Percentiles rank a stretch among this genome's conserved stretches.
Evolutionary conservation across 106 monocot genomes (phyloP).

Genomic region (Xerophyta viscosa): DNA sequence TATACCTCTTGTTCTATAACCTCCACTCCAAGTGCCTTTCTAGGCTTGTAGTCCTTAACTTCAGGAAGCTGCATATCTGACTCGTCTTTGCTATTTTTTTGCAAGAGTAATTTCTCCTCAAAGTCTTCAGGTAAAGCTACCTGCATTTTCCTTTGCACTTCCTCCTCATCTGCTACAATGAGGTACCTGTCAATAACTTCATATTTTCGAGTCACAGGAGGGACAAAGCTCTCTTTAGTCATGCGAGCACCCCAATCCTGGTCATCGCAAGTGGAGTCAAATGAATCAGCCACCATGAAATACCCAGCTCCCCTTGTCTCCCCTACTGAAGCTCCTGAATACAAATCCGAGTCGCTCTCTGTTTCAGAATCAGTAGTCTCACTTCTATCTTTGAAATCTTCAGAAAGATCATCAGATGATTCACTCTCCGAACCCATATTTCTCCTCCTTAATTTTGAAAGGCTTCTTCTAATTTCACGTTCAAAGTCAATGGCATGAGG

Average conservation of each 20-base stretch:
- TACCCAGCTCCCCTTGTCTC: conserved; percentile 39
- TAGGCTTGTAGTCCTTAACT: conserved; percentile 94
- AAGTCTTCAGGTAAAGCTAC: conserved; percentile 94
- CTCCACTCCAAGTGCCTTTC: conserved; percentile 85
- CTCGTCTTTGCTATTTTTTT: conserved; percentile 65
- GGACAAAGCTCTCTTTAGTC: conserved; percentile 98
- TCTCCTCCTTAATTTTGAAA: conserved; percentile 74
- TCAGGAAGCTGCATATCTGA: conserved; percentile 94
- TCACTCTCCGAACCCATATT: conserved; percentile 69
- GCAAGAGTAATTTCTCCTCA: conserved; percentile 67
- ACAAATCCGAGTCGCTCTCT: conserved; percentile 67
- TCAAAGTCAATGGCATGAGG: too few relatives aligned
- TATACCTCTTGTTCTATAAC: conserved; percentile 98
- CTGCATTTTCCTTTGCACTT: conserved; percentile 81
- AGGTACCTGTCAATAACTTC: conserved; percentile 92
- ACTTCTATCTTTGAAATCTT: conserved; percentile 47
- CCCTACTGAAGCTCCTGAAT: conserved; percentile 19
- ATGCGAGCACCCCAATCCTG: conserved; percentile 99
- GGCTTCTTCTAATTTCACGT: conserved; percentile 63
- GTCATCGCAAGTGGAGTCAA: conserved; percentile 58
- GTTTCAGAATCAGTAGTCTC: conserved; percentile 75
- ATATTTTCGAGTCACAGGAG: conserved; percentile 93
- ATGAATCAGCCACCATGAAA: conserved; percentile 43
- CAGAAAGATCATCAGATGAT: conserved; percentile 76
- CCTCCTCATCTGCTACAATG: conserved; percentile 85